A percentile compares a stretch with the other conserved stretches of the same genome.
These are phyloP conservation scores for Suillus weaverae DNA, from an alignment of 768 basidiomycete species.

Conservation along the genomic window DNA sequence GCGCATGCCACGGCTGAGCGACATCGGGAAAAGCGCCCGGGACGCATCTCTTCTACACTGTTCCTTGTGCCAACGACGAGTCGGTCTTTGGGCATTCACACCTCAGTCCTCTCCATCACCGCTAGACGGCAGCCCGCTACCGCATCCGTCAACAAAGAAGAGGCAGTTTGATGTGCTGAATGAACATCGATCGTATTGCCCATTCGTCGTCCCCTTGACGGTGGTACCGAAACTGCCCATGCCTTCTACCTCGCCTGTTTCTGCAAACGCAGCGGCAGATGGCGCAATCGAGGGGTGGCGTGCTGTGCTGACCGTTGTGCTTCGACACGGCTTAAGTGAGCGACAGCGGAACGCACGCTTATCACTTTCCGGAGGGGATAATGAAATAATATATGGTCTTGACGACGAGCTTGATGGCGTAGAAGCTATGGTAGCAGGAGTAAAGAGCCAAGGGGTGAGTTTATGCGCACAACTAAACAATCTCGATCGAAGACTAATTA, in stretches of 20 bases:
- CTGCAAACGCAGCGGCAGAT: constrained; percentile 1
- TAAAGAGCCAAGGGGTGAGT: constrained; percentile 74
- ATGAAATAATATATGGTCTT: constrained; percentile 31
- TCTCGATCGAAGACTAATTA: constrained; percentile 13
- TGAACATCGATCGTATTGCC: constrained; percentile 85
- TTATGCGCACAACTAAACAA: background rate
- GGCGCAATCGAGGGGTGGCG: constrained; percentile 72
- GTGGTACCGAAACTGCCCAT: constrained; percentile 55
- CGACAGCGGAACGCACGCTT: constrained; percentile 45
- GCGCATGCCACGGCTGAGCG: constrained; percentile 12
- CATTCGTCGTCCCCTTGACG: constrained; percentile 76
- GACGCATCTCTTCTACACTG: constrained; percentile 64
- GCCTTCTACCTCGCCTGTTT: constrained; percentile 25
- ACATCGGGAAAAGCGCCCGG: constrained; percentile 20
- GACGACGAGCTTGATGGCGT: constrained; percentile 46
- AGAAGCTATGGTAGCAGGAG: constrained; percentile 73
- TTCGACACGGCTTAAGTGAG: constrained; percentile 65
- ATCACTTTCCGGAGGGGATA: constrained; percentile 12
- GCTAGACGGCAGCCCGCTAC: constrained; percentile 16
- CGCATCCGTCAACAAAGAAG: constrained; percentile 22
- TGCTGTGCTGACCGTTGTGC: constrained; percentile 67
- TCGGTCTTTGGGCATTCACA: constrained; percentile 76
- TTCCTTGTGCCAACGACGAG: constrained; percentile 69
- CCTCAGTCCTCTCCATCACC: constrained; percentile 18
- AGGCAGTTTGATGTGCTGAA: constrained; percentile 73